phyloP scores from a whole-genome alignment of 2,329 filamentous ascomycete species.

The Alternaria sp. region DNA sequence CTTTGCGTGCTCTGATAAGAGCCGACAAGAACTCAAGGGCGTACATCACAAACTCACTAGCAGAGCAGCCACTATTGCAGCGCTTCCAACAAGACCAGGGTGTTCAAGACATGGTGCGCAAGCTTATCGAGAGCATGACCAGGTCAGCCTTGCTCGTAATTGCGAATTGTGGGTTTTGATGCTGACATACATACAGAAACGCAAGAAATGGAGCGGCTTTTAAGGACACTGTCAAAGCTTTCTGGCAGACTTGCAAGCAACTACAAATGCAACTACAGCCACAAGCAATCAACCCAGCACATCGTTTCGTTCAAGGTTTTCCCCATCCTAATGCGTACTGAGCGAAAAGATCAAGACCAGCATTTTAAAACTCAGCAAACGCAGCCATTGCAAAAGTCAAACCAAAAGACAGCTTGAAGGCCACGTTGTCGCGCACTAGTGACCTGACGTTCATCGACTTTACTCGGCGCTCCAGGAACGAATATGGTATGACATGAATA shows the following conservation, averaged over 20 bases:
- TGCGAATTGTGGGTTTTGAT: not conserved
- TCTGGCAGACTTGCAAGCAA: slow-evolving; percentile 50
- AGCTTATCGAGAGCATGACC: slow-evolving; percentile 47
- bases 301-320: slow-evolving; percentile 32
- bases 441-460: slow-evolving; percentile 60
- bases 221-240: slow-evolving; percentile 48
- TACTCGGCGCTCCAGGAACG: slow-evolving; percentile 60
- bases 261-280: slow-evolving; percentile 49
- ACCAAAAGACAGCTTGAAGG: slow-evolving; percentile 75
- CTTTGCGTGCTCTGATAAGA: slow-evolving; percentile 45
- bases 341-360: not conserved
- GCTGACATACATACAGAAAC: slow-evolving; percentile 47
- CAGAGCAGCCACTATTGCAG: slow-evolving; percentile 42
- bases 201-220: slow-evolving; percentile 44
- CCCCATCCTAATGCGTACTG: slow-evolving; percentile 14
- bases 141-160: slow-evolving; percentile 32
- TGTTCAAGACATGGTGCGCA: slow-evolving; percentile 44
- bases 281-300: slow-evolving; percentile 39
- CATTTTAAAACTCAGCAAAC: slow-evolving; percentile 64
- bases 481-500: slow-evolving; percentile 61
- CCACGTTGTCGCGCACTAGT: slow-evolving; percentile 65
- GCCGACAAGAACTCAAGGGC: slow-evolving; percentile 44
- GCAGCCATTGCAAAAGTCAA: slow-evolving; percentile 75
- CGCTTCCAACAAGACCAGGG: slow-evolving; percentile 40
- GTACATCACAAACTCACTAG: slow-evolving; percentile 44